Percentiles rank a stretch among this genome's conserved stretches.
Evolutionary conservation across 2,329 filamentous ascomycete species (phyloP).

Genomic region (Aspergillus neoniger): DNA sequence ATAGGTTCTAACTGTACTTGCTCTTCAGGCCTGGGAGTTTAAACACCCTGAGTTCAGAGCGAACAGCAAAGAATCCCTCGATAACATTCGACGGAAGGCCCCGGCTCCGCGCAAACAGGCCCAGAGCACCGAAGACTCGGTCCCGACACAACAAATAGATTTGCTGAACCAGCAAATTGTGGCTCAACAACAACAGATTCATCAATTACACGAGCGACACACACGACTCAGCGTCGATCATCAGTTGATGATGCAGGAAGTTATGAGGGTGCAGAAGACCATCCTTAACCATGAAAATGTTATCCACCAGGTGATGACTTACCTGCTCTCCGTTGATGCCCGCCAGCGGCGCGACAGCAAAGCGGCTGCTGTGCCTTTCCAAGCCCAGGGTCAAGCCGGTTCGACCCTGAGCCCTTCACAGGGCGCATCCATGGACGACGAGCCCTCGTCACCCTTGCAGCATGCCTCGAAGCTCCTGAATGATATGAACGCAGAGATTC

Average conservation of each 20-base stretch:
- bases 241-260: slow-evolving; percentile 64
- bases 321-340: slow-evolving; percentile 65
- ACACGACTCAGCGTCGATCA: slow-evolving; percentile 72
- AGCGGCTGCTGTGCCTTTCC: slow-evolving; percentile 37
- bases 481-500: slow-evolving; percentile 66
- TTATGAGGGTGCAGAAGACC: slow-evolving; percentile 67
- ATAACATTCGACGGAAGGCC: slow-evolving; percentile 94
- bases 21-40: slow-evolving; percentile 81
- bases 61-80: slow-evolving; percentile 92
- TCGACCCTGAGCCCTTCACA: slow-evolving; percentile 50
- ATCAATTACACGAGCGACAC: slow-evolving; percentile 81
- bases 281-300: slow-evolving; percentile 71
- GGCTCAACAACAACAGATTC: slow-evolving; percentile 89
- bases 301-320: slow-evolving; percentile 71
- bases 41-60: slow-evolving; percentile 95
- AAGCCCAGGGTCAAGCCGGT: slow-evolving; percentile 43
- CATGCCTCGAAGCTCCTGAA: slow-evolving; percentile 67
- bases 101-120: slow-evolving; percentile 79
- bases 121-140: slow-evolving; percentile 69
- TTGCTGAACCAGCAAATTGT: slow-evolving; percentile 84
- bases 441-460: slow-evolving; percentile 67
- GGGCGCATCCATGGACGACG: slow-evolving; percentile 57
- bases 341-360: slow-evolving; percentile 65
- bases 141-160: slow-evolving; percentile 83
- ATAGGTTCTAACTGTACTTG: slow-evolving; percentile 14